phyloP scores from a whole-genome alignment of 2,329 filamentous ascomycete genomes.

The Didymella arachidicola region DNA sequence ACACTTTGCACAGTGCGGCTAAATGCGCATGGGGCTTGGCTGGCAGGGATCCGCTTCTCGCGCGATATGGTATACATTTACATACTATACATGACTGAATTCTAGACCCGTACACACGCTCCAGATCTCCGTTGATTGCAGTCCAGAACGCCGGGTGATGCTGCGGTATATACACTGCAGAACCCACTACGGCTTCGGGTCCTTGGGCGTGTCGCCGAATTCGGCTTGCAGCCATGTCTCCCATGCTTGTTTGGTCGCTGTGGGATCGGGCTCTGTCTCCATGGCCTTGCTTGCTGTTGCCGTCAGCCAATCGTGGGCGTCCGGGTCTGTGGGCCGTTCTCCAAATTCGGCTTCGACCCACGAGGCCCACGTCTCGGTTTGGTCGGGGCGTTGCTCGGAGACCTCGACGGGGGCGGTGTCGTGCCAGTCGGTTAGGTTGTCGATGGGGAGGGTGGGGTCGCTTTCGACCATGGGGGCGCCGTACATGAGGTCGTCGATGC shows the following conservation, averaged over 20 bases:
- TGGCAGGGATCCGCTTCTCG: background rate
- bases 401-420: constrained; percentile 3
- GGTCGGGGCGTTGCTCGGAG: constrained; percentile 14
- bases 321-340: constrained; percentile 31
- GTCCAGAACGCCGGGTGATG: constrained; percentile 21
- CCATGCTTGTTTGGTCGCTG: constrained; percentile 11
- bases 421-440: constrained; percentile 19
- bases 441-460: constrained; percentile 6
- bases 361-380: constrained; percentile 34
- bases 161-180: background rate
- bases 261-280: constrained; percentile 3
- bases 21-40: constrained; percentile 1
- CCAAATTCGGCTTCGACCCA: constrained; percentile 44
- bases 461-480: constrained; percentile 7
- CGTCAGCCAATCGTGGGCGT: constrained; percentile 23
- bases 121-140: background rate
- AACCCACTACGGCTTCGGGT: background rate
- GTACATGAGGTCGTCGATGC: constrained; percentile 19
- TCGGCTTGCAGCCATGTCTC: constrained; percentile 19
- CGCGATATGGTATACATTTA: constrained; percentile 3
- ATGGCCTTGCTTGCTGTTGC: constrained; percentile 3
- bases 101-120: background rate
- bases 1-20: constrained; percentile 16
- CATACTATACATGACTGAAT: constrained; percentile 5
- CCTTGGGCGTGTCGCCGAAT: constrained; percentile 11